Conservation (phyloP, 192 early-diverging fungal species). For the Allomyces macrogynus region DNA sequence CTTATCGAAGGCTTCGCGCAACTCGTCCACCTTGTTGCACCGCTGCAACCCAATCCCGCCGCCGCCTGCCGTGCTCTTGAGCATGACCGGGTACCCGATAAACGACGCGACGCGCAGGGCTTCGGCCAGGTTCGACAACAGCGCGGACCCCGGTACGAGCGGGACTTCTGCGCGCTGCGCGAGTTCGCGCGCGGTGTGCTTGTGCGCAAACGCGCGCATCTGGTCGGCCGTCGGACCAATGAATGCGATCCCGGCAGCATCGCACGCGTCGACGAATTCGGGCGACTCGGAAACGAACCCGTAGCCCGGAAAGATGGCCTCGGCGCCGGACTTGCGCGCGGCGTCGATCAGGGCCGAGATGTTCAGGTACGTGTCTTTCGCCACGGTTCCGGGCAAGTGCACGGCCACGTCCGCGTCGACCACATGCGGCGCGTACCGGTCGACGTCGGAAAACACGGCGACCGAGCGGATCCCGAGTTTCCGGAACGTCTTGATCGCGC, state of each 20-base stretch:
- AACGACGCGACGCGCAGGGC: no score
- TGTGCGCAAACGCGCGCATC: no score
- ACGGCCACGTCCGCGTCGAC: slow-evolving; percentile 33
- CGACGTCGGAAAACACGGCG: slow-evolving; percentile 41
- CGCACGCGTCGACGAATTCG: slow-evolving; percentile 27
- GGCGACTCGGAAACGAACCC: slow-evolving; percentile 40
- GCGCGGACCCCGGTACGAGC: no score
- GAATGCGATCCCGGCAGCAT: slow-evolving; percentile 26
- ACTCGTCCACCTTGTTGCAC: no score
- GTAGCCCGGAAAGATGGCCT: slow-evolving; percentile 37
- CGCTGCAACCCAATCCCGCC: no score
- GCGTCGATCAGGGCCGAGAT: slow-evolving; percentile 28
- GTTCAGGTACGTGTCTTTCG: slow-evolving; percentile 28
- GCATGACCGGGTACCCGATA: no score
- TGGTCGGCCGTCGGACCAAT: slow-evolving; percentile 19
- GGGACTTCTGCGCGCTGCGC: no score
- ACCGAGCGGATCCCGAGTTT: slow-evolving; percentile 42
- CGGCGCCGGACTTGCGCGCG: slow-evolving; percentile 20
- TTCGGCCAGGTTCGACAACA: no score
- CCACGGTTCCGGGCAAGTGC: slow-evolving; percentile 27
- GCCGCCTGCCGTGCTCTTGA: no score
- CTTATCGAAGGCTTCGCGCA: no score
- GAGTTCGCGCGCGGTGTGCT: no score
- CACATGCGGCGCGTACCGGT: slow-evolving; percentile 20
- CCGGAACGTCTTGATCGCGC: slow-evolving; percentile 42